phyloP scores from a whole-genome alignment of 768 basidiomycete species.

The Boletus rubescentipes region DNA sequence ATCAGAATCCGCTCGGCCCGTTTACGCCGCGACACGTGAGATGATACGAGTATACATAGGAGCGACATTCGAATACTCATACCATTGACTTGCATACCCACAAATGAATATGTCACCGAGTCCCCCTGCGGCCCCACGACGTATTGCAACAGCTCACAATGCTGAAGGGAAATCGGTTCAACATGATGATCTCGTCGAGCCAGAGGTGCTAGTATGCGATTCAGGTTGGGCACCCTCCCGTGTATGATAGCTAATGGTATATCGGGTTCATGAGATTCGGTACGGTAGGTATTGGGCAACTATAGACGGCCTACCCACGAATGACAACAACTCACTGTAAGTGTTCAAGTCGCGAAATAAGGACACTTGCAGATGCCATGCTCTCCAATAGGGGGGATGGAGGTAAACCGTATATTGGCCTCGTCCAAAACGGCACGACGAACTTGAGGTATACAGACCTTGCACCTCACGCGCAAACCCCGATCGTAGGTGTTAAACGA shows the following conservation, averaged over 20 bases:
- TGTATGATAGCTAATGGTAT: no score
- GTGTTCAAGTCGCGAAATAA: background rate
- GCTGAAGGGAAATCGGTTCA: constrained; percentile 41
- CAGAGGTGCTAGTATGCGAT: no score
- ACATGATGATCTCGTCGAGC: constrained; percentile 35
- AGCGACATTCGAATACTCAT: background rate
- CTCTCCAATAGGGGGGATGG: background rate
- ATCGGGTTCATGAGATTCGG: background rate
- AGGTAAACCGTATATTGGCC: no score
- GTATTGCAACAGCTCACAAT: constrained; percentile 53
- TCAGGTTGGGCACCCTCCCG: background rate
- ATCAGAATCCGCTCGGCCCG: background rate
- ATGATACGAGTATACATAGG: background rate
- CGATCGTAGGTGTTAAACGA: no score
- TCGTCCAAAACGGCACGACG: background rate
- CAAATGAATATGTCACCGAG: background rate
- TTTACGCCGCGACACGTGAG: background rate
- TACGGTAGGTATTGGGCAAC: background rate
- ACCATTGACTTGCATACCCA: background rate
- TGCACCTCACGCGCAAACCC: no score
- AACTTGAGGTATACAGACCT: background rate
- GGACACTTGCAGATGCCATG: background rate
- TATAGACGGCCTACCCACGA: background rate
- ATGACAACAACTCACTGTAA: background rate
- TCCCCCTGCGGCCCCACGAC: no score